Evolutionary conservation across 2,329 filamentous ascomycete species (phyloP).

Genomic region (Aspergillus sclerotialis): DNA sequence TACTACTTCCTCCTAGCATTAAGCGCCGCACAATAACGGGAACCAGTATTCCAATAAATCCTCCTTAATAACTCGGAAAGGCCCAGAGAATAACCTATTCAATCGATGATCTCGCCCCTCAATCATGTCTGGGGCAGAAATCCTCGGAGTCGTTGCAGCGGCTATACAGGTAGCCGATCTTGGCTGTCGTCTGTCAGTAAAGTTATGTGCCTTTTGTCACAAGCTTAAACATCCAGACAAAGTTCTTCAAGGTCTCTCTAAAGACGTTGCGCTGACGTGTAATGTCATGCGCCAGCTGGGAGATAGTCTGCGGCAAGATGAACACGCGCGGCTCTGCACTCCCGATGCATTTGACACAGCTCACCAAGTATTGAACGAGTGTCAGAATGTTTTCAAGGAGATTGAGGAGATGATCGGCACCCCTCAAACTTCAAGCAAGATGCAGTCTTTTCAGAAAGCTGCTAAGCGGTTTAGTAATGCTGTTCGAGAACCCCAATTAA

Average conservation of each 20-base stretch:
- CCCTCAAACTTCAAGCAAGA: neutral
- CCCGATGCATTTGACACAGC: conserved; percentile 8
- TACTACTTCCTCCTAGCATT: no score
- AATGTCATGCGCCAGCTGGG: conserved; percentile 22
- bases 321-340: conserved; percentile 11
- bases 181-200: conserved; percentile 19
- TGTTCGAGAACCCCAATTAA: conserved; percentile 15
- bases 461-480: conserved; percentile 13
- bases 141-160: conserved; percentile 18
- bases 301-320: conserved; percentile 17
- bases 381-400: conserved; percentile 15
- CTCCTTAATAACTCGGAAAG: no score
- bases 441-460: conserved; percentile 1
- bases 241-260: conserved; percentile 15
- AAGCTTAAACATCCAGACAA: conserved; percentile 19
- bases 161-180: conserved; percentile 26
- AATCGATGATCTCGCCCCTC: no score
- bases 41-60: no score
- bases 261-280: conserved; percentile 23
- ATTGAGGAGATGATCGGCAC: conserved; percentile 4
- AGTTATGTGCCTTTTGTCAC: conserved; percentile 23
- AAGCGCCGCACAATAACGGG: no score
- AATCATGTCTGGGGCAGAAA: conserved; percentile 14
- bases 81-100: no score
- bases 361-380: conserved; percentile 11